Conservation (phyloP, 352 stramenopile species). For the Pythium guiyangense region DNA sequence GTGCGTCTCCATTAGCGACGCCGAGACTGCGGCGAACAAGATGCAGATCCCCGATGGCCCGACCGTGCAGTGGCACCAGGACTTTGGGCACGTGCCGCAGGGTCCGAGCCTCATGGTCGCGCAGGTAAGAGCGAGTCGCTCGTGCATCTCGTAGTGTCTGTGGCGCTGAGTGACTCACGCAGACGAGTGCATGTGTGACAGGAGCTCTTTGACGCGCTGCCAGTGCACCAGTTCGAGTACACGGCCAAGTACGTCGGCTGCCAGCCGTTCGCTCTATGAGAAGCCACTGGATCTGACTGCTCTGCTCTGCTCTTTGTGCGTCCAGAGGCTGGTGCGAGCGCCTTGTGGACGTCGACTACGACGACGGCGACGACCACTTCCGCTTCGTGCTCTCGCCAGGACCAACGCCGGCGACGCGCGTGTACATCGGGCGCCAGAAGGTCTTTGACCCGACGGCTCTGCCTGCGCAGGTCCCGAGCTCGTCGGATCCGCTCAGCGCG, state of each 20-base stretch:
- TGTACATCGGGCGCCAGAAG: slow-evolving; percentile 84
- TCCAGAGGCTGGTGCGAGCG: slow-evolving; percentile 91
- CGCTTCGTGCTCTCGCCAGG: slow-evolving; percentile 92
- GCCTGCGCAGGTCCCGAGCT: slow-evolving; percentile 15
- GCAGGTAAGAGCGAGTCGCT: slow-evolving; percentile 28
- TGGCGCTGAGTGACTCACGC: background rate
- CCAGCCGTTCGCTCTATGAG: background rate
- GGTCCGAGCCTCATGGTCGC: slow-evolving; percentile 86
- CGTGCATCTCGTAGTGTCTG: too few relatives aligned
- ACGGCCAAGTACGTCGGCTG: slow-evolving; percentile 58
- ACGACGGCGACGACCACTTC: slow-evolving; percentile 84
- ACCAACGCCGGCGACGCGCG: slow-evolving; percentile 87
- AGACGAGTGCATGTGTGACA: slow-evolving; percentile 7
- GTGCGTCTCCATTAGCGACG: slow-evolving; percentile 35
- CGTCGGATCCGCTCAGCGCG: slow-evolving; percentile 18
- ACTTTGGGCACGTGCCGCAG: slow-evolving; percentile 71
- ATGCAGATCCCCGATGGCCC: slow-evolving; percentile 52
- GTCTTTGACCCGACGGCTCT: slow-evolving; percentile 56
- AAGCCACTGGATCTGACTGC: background rate
- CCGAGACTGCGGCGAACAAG: slow-evolving; percentile 24
- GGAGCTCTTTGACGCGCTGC: slow-evolving; percentile 94
- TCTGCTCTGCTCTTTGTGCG: background rate
- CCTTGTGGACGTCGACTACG: slow-evolving; percentile 89
- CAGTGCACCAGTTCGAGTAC: slow-evolving; percentile 95
- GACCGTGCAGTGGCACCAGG: slow-evolving; percentile 83